Percentiles rank a stretch among this genome's conserved stretches.
Evolutionary conservation across 2,329 filamentous ascomycete genomes (phyloP).

Genomic region (Diaporthe eres): DNA sequence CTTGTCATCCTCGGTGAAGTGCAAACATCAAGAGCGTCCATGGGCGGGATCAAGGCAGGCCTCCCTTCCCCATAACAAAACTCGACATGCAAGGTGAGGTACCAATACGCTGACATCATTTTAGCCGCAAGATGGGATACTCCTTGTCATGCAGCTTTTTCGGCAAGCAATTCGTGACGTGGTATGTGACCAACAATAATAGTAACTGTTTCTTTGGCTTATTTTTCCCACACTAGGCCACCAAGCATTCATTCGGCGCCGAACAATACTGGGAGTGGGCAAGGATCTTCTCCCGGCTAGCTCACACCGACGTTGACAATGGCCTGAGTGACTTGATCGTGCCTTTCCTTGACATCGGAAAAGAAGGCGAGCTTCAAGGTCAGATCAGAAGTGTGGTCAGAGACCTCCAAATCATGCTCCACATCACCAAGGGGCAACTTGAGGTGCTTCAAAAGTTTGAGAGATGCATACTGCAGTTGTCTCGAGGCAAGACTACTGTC

Average conservation of each 20-base stretch:
- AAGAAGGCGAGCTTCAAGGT: constrained; percentile 57
- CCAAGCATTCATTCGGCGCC: constrained; percentile 56
- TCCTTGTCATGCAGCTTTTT: constrained; percentile 36
- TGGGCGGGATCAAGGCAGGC: constrained; percentile 53
- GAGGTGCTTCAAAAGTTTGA: constrained; percentile 50
- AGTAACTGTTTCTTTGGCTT: background rate
- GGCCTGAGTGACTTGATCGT: constrained; percentile 40
- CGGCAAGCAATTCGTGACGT: constrained; percentile 40
- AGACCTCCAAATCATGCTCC: constrained; percentile 62
- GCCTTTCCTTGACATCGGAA: constrained; percentile 57
- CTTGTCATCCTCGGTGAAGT: constrained; percentile 59
- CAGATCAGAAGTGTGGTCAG: constrained; percentile 64
- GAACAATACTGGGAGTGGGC: constrained; percentile 56
- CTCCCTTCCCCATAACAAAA: constrained; percentile 45
- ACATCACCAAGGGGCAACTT: constrained; percentile 54
- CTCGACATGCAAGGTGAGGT: no score
- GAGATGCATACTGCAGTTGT: constrained; percentile 43
- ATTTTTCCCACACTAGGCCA: constrained; percentile 44
- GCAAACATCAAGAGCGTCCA: constrained; percentile 53
- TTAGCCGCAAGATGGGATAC: constrained; percentile 34
- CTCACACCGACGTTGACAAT: constrained; percentile 46
- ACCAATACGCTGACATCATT: background rate
- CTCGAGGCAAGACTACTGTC: constrained; percentile 41
- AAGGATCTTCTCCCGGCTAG: constrained; percentile 45
- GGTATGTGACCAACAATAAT: constrained; percentile 26